A percentile compares a stretch with the other conserved stretches of the same genome.
These are phyloP conservation scores for Termitomyces sp. DNA, from an alignment of 768 basidiomycete genomes.

Conservation along the genomic window DNA sequence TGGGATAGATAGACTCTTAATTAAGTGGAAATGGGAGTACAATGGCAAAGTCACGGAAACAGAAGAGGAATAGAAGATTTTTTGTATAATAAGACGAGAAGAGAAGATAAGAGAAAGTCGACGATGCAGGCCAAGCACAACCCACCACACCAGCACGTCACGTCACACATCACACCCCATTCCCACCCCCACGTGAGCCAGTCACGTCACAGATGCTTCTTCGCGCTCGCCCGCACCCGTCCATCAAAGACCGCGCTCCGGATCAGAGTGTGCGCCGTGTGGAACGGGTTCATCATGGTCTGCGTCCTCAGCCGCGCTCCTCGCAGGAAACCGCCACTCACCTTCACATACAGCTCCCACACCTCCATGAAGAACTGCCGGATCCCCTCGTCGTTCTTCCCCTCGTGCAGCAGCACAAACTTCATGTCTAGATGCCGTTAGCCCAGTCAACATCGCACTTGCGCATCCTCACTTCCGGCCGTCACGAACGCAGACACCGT, in stretches of 20 bases:
- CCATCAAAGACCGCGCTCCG: constrained; percentile 78
- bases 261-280: constrained; percentile 82
- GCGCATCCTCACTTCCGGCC: constrained; percentile 73
- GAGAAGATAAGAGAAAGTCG: constrained; percentile 26
- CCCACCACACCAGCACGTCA: constrained; percentile 19
- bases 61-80: constrained; percentile 14
- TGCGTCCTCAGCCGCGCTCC: constrained; percentile 25
- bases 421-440: constrained; percentile 70
- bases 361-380: constrained; percentile 88
- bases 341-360: constrained; percentile 98
- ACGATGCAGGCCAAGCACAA: constrained; percentile 25
- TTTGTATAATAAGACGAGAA: constrained; percentile 23
- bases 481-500: constrained; percentile 95
- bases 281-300: constrained; percentile 95
- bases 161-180: constrained; percentile 17
- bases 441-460: constrained; percentile 12
- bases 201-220: constrained; percentile 58
- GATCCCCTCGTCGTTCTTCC: constrained; percentile 97
- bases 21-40: constrained; percentile 30
- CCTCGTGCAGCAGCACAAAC: constrained; percentile 90
- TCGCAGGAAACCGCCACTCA: constrained; percentile 25
- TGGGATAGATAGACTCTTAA: constrained; percentile 31
- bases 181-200: constrained; percentile 18
- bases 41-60: constrained; percentile 4
- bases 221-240: constrained; percentile 81